A percentile compares a stretch with the other conserved stretches of the same genome.
Evolutionary conservation across 306 rosid genomes (phyloP).

Genomic region (Cicer arietinum): DNA sequence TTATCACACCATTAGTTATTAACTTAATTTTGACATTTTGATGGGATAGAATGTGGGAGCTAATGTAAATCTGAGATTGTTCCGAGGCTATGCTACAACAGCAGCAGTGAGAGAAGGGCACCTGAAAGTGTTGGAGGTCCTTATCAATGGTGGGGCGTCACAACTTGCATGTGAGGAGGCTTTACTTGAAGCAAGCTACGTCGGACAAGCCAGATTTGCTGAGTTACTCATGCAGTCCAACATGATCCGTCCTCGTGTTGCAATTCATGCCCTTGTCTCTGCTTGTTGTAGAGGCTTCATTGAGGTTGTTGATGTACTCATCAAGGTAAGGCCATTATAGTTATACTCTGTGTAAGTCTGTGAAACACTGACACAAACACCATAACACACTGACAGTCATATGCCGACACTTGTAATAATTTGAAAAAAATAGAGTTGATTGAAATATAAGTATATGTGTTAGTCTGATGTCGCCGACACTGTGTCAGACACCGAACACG

Average conservation of each 20-base stretch:
- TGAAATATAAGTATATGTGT: too few species aligned
- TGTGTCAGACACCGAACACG: too few species aligned
- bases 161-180: conserved; percentile 78
- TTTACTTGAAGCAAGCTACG: conserved; percentile 65
- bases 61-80: conserved; percentile 61
- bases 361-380: too few species aligned
- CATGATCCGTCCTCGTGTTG: conserved; percentile 57
- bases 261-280: conserved; percentile 66
- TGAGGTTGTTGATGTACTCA: conserved; percentile 62
- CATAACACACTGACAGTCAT: too few species aligned
- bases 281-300: conserved; percentile 65
- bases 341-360: too few species aligned
- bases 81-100: conserved; percentile 65
- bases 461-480: too few species aligned
- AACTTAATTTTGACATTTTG: conserved; percentile 16
- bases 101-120: conserved; percentile 68
- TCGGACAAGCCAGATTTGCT: conserved; percentile 53
- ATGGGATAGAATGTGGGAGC: conserved; percentile 58
- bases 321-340: conserved; percentile 55
- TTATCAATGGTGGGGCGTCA: conserved; percentile 61
- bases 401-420: too few species aligned
- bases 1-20: conserved; percentile 7
- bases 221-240: conserved; percentile 63
- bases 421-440: too few species aligned
- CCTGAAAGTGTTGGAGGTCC: conserved; percentile 54